Conservation (phyloP, 352 stramenopile genomes). For the Phytophthora tubulina region DNA sequence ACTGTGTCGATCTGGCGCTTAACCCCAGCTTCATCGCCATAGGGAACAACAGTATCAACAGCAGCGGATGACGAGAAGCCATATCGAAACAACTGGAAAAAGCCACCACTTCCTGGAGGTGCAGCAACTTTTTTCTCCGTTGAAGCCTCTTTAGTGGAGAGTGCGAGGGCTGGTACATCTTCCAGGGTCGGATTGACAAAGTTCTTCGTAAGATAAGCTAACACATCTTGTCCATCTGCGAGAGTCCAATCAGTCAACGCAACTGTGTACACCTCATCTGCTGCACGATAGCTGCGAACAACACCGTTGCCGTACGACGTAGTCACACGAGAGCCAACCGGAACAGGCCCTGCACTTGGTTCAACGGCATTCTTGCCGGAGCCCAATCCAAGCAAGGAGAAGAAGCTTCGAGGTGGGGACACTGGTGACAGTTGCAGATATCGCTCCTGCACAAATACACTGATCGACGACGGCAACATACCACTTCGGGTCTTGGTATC, state of each 20-base stretch:
- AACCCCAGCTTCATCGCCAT: constrained; percentile 52
- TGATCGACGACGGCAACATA: constrained; percentile 18
- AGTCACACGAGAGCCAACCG: constrained; percentile 52
- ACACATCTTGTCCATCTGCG: constrained; percentile 44
- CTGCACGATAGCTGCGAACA: constrained; percentile 53
- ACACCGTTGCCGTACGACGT: constrained; percentile 73
- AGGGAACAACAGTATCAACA: constrained; percentile 32
- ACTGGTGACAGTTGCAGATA: constrained; percentile 54
- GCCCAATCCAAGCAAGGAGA: constrained; percentile 65
- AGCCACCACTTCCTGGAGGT: constrained; percentile 54
- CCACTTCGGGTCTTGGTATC: constrained; percentile 45
- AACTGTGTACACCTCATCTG: constrained; percentile 39
- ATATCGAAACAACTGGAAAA: constrained; percentile 79
- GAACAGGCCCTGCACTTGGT: constrained; percentile 16
- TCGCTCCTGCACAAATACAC: constrained; percentile 67
- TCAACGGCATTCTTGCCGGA: constrained; percentile 24
- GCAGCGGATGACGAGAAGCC: constrained; percentile 28
- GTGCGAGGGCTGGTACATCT: constrained; percentile 48
- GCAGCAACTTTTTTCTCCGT: constrained; percentile 19
- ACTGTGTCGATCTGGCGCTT: constrained; percentile 59
- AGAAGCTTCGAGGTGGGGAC: constrained; percentile 74
- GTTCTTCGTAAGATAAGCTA: constrained; percentile 61
- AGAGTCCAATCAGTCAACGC: constrained; percentile 63
- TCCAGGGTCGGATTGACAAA: constrained; percentile 47
- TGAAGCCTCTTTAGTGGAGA: constrained; percentile 33